Conservation (phyloP, 345 rosid species). For the Punica granatum region DNA sequence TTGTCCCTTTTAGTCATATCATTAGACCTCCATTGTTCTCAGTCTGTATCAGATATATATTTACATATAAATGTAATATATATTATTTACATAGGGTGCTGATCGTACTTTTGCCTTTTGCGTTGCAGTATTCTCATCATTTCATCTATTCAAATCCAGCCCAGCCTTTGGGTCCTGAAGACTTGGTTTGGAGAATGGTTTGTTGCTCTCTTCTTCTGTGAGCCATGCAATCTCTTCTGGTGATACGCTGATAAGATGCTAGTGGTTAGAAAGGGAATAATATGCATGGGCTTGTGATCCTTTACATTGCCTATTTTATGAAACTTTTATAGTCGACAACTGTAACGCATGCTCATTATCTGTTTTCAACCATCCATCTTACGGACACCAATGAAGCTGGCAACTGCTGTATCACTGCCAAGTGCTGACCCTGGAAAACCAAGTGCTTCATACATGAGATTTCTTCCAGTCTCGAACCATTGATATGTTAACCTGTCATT, state of each 20-base stretch:
- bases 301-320: neutral
- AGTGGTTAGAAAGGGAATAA: neutral
- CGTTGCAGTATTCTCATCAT: conserved; percentile 67
- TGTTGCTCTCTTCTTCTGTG: conserved; percentile 16
- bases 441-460: neutral
- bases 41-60: too few relatives aligned
- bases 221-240: neutral
- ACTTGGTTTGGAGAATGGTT: conserved; percentile 95
- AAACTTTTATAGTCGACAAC: neutral
- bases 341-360: neutral
- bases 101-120: conserved; percentile 9
- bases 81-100: neutral
- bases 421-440: neutral
- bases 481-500: neutral
- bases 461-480: too few relatives aligned
- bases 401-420: neutral
- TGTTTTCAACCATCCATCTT: too few relatives aligned
- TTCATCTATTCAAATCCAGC: conserved; percentile 89
- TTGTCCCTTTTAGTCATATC: neutral
- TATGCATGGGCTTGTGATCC: neutral
- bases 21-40: too few relatives aligned
- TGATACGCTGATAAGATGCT: neutral
- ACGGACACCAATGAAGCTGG: conserved; percentile 1
- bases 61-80: too few relatives aligned
- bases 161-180: conserved; percentile 92